phyloP scores from a whole-genome alignment of 2,329 filamentous ascomycete genomes.

The Tolypocladium guangdongense region DNA sequence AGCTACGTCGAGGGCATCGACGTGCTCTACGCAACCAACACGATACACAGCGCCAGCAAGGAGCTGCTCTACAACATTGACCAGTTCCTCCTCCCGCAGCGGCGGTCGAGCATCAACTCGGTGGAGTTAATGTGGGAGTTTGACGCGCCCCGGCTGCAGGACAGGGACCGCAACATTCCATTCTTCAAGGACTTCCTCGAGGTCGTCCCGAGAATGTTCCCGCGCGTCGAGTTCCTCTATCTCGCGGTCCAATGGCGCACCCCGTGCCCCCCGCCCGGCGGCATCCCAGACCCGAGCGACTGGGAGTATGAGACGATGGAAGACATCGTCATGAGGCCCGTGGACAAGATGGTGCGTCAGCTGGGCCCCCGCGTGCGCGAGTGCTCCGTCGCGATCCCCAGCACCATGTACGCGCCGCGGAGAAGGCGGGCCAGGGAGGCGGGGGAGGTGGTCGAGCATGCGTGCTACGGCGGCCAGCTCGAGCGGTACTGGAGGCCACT shows the following conservation, averaged over 20 bases:
- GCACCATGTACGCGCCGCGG: conserved; percentile 9
- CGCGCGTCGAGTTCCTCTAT: conserved; percentile 6
- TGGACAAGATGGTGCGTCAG: conserved; percentile 11
- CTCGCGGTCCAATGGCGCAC: conserved; percentile 8
- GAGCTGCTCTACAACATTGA: conserved; percentile 8
- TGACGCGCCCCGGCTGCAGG: conserved; percentile 3
- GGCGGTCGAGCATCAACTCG: conserved; percentile 10
- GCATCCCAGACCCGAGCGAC: background rate
- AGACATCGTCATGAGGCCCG: conserved; percentile 2
- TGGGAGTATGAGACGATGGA: background rate
- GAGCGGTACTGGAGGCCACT: conserved; percentile 14
- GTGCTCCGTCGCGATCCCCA: conserved; percentile 12
- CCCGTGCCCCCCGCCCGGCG: too few species aligned
- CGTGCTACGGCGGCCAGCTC: conserved; percentile 2
- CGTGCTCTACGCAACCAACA: conserved; percentile 19
- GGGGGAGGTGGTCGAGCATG: conserved; percentile 7
- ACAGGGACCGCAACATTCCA: background rate
- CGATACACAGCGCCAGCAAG: conserved; percentile 11
- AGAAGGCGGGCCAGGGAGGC: conserved; percentile 5
- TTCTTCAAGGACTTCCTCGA: conserved; percentile 9
- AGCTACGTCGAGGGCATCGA: conserved; percentile 19
- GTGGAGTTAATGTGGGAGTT: conserved; percentile 15
- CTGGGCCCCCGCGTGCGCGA: conserved; percentile 7
- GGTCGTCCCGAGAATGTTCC: conserved; percentile 7
- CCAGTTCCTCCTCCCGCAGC: conserved; percentile 10